These are phyloP conservation scores for Botrytis pseudocinerea DNA, from an alignment of 2,329 filamentous ascomycete genomes.

Conservation along the genomic window DNA sequence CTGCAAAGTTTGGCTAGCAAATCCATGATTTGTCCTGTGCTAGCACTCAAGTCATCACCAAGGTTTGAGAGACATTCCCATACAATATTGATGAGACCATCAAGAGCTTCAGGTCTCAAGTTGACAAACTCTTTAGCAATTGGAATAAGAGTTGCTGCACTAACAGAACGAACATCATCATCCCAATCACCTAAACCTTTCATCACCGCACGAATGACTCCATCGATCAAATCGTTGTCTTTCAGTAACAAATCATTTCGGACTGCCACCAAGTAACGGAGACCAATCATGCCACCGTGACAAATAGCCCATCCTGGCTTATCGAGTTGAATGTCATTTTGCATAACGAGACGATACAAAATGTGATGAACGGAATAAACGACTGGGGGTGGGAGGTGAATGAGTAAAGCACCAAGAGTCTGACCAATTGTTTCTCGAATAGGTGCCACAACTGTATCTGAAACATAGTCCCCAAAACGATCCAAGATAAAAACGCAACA, in stretches of 20 bases:
- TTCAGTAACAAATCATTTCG: conserved; percentile 87
- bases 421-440: conserved; percentile 96
- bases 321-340: conserved; percentile 73
- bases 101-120: conserved; percentile 74
- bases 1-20: conserved; percentile 92
- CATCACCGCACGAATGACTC: conserved; percentile 89
- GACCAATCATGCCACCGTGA: conserved; percentile 95
- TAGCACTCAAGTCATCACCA: conserved; percentile 95
- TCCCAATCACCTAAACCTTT: conserved; percentile 88
- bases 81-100: conserved; percentile 86
- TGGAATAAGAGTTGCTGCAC: conserved; percentile 93
- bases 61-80: conserved; percentile 97
- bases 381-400: conserved; percentile 75
- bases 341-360: conserved; percentile 88
- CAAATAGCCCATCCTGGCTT: conserved; percentile 88
- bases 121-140: conserved; percentile 94
- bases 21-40: conserved; percentile 98
- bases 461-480: conserved; percentile 95
- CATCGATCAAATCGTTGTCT: conserved; percentile 84
- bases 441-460: conserved; percentile 93
- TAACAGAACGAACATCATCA: conserved; percentile 95
- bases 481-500: conserved; percentile 97
- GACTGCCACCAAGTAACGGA: conserved; percentile 93
- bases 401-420: conserved; percentile 83
- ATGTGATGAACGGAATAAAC: conserved; percentile 84